These are phyloP conservation scores for Oxyria digyna DNA, from an alignment of 148 eudicot species.

Conservation along the genomic window DNA sequence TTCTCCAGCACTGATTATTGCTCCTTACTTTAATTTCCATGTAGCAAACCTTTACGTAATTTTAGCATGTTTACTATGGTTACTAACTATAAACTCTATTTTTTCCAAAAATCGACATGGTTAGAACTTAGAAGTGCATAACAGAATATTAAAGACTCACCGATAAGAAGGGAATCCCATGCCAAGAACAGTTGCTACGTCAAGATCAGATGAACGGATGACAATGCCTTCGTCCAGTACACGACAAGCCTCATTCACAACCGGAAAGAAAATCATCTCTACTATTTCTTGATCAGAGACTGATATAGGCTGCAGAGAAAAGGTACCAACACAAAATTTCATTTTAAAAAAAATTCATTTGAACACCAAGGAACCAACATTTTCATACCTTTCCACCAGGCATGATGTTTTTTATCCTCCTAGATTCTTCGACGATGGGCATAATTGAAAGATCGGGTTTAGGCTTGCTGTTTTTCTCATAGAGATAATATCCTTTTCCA, in stretches of 20 bases:
- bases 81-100: too few species aligned
- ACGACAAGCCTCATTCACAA: slow-evolving; percentile 94
- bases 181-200: slow-evolving; percentile 82
- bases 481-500: slow-evolving; percentile 79
- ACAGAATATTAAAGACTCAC: slow-evolving; percentile 32
- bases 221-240: slow-evolving; percentile 79
- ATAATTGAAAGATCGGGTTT: slow-evolving; percentile 72
- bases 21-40: too few species aligned
- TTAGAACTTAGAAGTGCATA: too few species aligned
- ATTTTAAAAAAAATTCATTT: not conserved
- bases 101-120: too few species aligned
- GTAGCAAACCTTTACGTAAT: too few species aligned
- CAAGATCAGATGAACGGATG: slow-evolving; percentile 92
- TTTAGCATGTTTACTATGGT: too few species aligned
- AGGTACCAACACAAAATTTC: not conserved
- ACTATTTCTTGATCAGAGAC: slow-evolving; percentile 82
- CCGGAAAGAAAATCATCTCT: slow-evolving; percentile 88
- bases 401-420: slow-evolving; percentile 61
- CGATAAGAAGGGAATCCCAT: slow-evolving; percentile 97
- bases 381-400: slow-evolving; percentile 74
- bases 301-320: slow-evolving; percentile 57
- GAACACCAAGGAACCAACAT: not conserved
- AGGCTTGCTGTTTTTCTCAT: slow-evolving; percentile 87
- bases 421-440: slow-evolving; percentile 72
- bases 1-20: too few species aligned